These are phyloP conservation scores for Cubamyces sp. DNA, from an alignment of 768 basidiomycete species.

Conservation along the genomic window DNA sequence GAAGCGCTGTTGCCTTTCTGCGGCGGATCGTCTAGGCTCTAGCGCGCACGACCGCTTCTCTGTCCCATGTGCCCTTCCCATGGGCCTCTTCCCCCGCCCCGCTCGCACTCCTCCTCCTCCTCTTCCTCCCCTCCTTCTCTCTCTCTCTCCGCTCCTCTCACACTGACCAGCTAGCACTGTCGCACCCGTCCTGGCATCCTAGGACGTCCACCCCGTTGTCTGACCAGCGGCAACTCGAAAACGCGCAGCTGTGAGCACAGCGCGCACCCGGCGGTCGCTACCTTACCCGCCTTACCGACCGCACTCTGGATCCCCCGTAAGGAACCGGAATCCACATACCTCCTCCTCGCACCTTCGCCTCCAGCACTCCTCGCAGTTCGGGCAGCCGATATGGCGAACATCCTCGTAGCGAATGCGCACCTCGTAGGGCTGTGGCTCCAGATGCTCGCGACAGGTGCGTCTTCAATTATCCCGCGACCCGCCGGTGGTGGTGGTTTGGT, in stretches of 20 bases:
- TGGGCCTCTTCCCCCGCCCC: not conserved
- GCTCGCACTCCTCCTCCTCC: not conserved
- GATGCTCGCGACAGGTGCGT: conserved; percentile 9
- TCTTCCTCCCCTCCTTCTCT: too few relatives aligned
- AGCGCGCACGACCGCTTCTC: not conserved
- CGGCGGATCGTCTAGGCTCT: too few relatives aligned
- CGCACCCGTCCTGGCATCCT: not conserved
- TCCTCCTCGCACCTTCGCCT: not conserved
- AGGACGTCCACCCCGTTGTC: too few relatives aligned
- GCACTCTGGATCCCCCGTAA: too few relatives aligned
- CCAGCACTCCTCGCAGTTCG: too few relatives aligned
- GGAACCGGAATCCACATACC: too few relatives aligned
- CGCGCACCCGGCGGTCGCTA: too few relatives aligned
- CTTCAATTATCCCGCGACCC: not conserved
- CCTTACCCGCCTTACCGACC: too few relatives aligned
- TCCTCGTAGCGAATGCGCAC: conserved; percentile 3
- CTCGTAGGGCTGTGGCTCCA: conserved; percentile 13
- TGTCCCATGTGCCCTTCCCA: not conserved
- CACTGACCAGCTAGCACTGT: not conserved
- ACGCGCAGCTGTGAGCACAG: too few relatives aligned
- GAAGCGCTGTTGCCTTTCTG: too few relatives aligned
- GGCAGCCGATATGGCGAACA: not conserved
- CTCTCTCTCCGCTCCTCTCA: not conserved
- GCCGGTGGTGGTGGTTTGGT: too few relatives aligned
- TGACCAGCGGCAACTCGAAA: too few relatives aligned